phyloP scores from a whole-genome alignment of 2,329 filamentous ascomycete genomes.

The Dothideomycetes sp. region DNA sequence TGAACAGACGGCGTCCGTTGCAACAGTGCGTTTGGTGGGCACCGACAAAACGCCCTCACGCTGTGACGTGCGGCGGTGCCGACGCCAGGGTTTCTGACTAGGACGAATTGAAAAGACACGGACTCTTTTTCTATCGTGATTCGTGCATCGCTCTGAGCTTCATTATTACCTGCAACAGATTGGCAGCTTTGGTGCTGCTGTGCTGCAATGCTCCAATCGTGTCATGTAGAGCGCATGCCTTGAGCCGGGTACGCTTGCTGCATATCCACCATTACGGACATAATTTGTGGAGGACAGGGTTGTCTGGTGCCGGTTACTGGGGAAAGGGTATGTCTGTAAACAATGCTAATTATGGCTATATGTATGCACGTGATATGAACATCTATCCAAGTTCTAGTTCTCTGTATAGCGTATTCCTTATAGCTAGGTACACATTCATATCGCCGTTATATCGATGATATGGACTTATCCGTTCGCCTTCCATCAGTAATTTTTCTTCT shows the following conservation, averaged over 20 bases:
- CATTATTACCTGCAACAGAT: constrained; percentile 2
- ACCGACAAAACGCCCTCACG: constrained; percentile 8
- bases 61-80: constrained; percentile 10
- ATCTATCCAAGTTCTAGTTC: constrained; percentile 7
- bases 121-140: constrained; percentile 1
- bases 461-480: neutral
- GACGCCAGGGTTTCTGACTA: constrained; percentile 7
- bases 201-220: constrained; percentile 2
- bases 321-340: constrained; percentile 9
- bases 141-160: constrained; percentile 6
- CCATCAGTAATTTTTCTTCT: neutral
- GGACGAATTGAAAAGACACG: too few species aligned
- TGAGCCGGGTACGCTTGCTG: constrained; percentile 6
- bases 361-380: constrained; percentile 12
- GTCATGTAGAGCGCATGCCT: constrained; percentile 5
- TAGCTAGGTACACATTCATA: constrained; percentile 11
- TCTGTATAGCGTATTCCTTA: constrained; percentile 12
- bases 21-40: constrained; percentile 12
- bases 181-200: constrained; percentile 8
- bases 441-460: constrained; percentile 11
- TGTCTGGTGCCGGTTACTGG: constrained; percentile 1
- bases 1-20: constrained; percentile 9
- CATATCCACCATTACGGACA: constrained; percentile 8
- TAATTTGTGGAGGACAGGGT: constrained; percentile 11
- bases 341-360: constrained; percentile 9